phyloP scores from a whole-genome alignment of 441 rosid species.

The Populus trichocarpa region DNA sequence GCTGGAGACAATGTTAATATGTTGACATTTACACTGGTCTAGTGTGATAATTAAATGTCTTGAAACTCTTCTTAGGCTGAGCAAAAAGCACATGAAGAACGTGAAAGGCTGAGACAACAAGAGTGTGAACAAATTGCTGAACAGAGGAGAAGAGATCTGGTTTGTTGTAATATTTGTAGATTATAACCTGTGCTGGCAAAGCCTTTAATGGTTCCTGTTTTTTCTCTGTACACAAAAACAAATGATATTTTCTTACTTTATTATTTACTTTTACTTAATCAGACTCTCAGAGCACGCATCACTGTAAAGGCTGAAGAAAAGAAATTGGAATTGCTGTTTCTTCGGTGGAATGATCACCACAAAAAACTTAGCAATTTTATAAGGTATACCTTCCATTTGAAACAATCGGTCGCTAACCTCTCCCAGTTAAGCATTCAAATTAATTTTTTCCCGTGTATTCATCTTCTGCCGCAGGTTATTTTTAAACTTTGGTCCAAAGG shows the following conservation, averaged over 20 bases:
- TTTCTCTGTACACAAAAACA: neutral
- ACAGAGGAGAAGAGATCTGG: conserved; percentile 89
- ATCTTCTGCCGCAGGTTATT: conserved; percentile 68
- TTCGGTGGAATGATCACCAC: conserved; percentile 74
- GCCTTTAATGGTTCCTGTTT: neutral
- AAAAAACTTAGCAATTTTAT: conserved; percentile 79
- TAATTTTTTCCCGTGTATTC: conserved; percentile 15
- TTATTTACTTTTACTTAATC: neutral
- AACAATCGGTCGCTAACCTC: neutral
- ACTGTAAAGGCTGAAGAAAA: conserved; percentile 85
- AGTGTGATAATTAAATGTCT: conserved; percentile 1
- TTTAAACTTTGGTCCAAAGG: conserved; percentile 95
- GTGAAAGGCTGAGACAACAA: conserved; percentile 80
- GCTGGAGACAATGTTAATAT: neutral
- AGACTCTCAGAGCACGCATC: conserved; percentile 92
- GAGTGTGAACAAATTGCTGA: conserved; percentile 83
- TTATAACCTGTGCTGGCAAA: neutral
- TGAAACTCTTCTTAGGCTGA: conserved; percentile 49
- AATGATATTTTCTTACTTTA: neutral
- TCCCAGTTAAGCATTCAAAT: neutral
- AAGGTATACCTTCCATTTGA: conserved; percentile 45
- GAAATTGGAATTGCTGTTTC: conserved; percentile 59
- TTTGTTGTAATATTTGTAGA: conserved; percentile 29
- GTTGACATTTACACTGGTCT: neutral
- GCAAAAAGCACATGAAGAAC: conserved; percentile 82